A percentile compares a stretch with the other conserved stretches of the same genome.
Evolutionary conservation across 2,329 filamentous ascomycete species (phyloP).

Genomic region (Fusarium circinatum): DNA sequence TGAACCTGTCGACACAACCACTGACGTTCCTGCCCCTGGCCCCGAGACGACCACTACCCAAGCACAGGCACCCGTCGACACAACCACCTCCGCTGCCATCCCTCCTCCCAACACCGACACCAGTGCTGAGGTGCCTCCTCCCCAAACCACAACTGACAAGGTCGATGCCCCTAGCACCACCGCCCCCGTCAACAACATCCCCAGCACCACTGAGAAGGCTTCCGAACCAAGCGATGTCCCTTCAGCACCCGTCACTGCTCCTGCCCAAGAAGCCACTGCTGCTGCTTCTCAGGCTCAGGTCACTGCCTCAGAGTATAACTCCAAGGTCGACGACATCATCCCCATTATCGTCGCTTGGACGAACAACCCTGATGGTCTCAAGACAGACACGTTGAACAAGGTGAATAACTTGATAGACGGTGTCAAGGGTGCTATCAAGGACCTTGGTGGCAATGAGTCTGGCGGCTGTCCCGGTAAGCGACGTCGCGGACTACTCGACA

Average conservation of each 20-base stretch:
- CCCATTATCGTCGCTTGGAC: slow-evolving; percentile 12
- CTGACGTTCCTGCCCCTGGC: not conserved
- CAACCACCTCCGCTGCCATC: not conserved
- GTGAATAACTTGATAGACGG: slow-evolving; percentile 17
- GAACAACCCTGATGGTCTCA: slow-evolving; percentile 4
- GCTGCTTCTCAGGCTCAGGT: slow-evolving; percentile 1
- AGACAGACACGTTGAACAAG: slow-evolving; percentile 12
- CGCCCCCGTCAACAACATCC: not conserved
- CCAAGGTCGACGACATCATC: slow-evolving; percentile 2
- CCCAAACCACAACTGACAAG: not conserved
- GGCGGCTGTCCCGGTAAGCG: slow-evolving; percentile 5
- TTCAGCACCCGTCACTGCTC: not conserved
- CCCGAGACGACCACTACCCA: not conserved
- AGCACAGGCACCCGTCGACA: not conserved
- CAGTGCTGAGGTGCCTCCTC: not conserved
- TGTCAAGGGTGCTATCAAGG: slow-evolving; percentile 8
- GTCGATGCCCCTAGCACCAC: not conserved
- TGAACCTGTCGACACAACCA: not conserved
- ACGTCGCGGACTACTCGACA: not conserved
- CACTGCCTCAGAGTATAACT: slow-evolving; percentile 16
- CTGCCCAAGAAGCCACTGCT: not conserved
- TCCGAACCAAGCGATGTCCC: not conserved
- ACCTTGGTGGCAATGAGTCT: slow-evolving; percentile 1
- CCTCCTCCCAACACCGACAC: not conserved
- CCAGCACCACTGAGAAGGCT: not conserved